Conservation (phyloP, 2,329 filamentous ascomycete genomes). For the Pyrenochaeta sp. region DNA sequence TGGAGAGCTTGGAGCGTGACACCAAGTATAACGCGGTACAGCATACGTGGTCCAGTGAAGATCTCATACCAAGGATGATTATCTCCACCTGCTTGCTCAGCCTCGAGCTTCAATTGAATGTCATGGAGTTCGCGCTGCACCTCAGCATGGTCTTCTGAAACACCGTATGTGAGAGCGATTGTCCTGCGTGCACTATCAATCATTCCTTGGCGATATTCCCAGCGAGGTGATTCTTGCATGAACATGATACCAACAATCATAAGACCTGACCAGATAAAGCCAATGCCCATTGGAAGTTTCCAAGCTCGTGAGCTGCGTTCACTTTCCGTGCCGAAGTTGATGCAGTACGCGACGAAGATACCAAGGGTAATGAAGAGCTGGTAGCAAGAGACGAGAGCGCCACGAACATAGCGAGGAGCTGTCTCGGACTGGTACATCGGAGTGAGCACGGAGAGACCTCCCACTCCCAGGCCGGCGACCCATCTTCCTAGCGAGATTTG, state of each 20-base stretch:
- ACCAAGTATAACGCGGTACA: conserved; percentile 69
- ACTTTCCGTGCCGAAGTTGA: conserved; percentile 67
- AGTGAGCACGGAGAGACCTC: conserved; percentile 66
- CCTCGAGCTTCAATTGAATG: conserved; percentile 63
- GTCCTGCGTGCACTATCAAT: conserved; percentile 59
- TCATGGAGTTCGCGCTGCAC: conserved; percentile 62
- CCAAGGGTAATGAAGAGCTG: conserved; percentile 75
- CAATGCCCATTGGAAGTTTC: conserved; percentile 69
- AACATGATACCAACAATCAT: conserved; percentile 63
- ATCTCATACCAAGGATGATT: conserved; percentile 62
- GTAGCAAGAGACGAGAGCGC: conserved; percentile 68
- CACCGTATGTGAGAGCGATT: conserved; percentile 63
- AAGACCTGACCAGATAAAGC: conserved; percentile 63
- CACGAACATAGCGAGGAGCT: conserved; percentile 69
- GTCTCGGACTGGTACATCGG: conserved; percentile 72
- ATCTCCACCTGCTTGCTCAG: conserved; percentile 54
- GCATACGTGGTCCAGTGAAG: conserved; percentile 70
- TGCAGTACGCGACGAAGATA: conserved; percentile 61
- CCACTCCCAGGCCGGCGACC: conserved; percentile 72
- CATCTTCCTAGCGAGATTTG: conserved; percentile 71
- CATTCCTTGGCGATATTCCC: conserved; percentile 64
- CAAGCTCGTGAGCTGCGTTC: conserved; percentile 61
- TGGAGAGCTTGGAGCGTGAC: conserved; percentile 70
- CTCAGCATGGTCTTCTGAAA: conserved; percentile 62
- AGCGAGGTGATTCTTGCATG: conserved; percentile 65